Percentiles rank a stretch among this genome's conserved stretches.
phyloP scores from a whole-genome alignment of 2,329 filamentous ascomycete genomes.

The Coniochaeta hoffmannii region DNA sequence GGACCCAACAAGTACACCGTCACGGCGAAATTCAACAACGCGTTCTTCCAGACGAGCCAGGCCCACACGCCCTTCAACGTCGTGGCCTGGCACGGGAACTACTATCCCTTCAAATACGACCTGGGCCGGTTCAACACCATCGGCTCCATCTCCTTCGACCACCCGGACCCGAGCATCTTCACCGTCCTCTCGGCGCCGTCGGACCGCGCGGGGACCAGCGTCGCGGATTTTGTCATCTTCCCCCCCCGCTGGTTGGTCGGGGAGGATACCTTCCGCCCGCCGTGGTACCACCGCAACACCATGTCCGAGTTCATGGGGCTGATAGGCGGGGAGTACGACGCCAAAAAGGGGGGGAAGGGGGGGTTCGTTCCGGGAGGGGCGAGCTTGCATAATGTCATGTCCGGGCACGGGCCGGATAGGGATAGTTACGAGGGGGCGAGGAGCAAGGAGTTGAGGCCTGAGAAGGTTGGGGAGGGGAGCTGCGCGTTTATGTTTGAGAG shows the following conservation, averaged over 20 bases:
- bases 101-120: conserved; percentile 78
- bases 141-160: conserved; percentile 66
- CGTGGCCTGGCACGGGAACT: conserved; percentile 74
- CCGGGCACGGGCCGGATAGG: conserved; percentile 56
- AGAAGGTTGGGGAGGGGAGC: conserved; percentile 49
- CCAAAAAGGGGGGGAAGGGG: conserved; percentile 45
- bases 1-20: conserved; percentile 35
- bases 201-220: conserved; percentile 52
- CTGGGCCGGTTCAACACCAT: conserved; percentile 70
- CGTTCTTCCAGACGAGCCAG: conserved; percentile 58
- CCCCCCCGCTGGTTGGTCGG: conserved; percentile 64
- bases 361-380: conserved; percentile 54
- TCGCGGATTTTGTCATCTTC: conserved; percentile 68
- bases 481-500: conserved; percentile 66
- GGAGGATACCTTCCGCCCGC: conserved; percentile 63
- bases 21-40: conserved; percentile 59
- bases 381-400: conserved; percentile 64
- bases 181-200: conserved; percentile 61
- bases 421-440: conserved; percentile 49
- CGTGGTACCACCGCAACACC: conserved; percentile 66
- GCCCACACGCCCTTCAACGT: conserved; percentile 70
- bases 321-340: conserved; percentile 52
- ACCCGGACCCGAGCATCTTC: conserved; percentile 73
- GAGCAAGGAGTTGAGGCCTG: conserved; percentile 44
- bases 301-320: conserved; percentile 60